Evolutionary conservation across 805 yeast genomes (phyloP).

Genomic region (Saccharomycopsis javanensis): DNA sequence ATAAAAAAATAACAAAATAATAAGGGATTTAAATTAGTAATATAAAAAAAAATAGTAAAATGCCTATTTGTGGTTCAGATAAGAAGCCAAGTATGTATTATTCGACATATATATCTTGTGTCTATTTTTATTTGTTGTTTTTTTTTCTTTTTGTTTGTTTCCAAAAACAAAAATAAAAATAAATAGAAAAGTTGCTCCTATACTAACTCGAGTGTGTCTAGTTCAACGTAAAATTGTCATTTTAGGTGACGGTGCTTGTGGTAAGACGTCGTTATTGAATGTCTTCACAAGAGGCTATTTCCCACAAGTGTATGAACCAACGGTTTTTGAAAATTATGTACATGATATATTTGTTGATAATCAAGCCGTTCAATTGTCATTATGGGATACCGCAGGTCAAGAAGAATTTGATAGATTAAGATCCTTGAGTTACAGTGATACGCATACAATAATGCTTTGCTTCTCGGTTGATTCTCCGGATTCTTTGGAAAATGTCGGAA

Average conservation of each 20-base stretch:
- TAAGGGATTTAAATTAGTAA: not conserved
- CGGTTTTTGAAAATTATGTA: slow-evolving; percentile 94
- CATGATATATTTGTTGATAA: slow-evolving; percentile 96
- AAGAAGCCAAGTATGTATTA: slow-evolving; percentile 34
- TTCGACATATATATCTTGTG: not conserved
- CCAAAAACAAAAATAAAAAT: no score
- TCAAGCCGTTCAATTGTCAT: slow-evolving; percentile 79
- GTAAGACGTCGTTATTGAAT: slow-evolving; percentile 88
- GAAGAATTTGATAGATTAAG: slow-evolving; percentile 94
- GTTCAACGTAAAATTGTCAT: slow-evolving; percentile 90
- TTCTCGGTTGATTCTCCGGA: slow-evolving; percentile 91
- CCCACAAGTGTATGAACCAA: slow-evolving; percentile 97
- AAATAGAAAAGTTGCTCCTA: not conserved
- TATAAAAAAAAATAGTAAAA: slow-evolving; percentile 17
- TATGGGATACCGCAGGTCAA: slow-evolving; percentile 99
- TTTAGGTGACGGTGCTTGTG: slow-evolving; percentile 97
- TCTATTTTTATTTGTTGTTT: not conserved
- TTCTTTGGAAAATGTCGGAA: slow-evolving; percentile 87
- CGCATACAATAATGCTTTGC: slow-evolving; percentile 95
- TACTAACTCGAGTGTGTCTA: slow-evolving; percentile 19
- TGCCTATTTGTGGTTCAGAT: slow-evolving; percentile 38
- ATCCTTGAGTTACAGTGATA: slow-evolving; percentile 86
- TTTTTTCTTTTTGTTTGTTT: no score
- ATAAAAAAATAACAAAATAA: not conserved
- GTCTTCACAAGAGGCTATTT: slow-evolving; percentile 96